Base-by-base conservation (phyloP, 2,329 filamentous ascomycete species). In the Arthroderma sp. region DNA sequence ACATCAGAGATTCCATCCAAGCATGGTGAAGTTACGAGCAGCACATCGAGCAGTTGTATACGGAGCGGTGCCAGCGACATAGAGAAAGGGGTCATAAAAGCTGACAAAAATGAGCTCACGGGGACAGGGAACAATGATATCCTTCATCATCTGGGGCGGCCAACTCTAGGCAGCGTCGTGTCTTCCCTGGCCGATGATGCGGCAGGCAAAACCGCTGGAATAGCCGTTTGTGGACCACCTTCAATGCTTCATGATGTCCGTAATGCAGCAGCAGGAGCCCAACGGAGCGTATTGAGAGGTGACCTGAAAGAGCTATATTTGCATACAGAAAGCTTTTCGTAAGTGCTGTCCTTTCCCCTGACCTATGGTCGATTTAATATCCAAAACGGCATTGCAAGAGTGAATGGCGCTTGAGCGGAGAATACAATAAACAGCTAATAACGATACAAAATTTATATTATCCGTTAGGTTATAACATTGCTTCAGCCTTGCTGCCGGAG, bases 171-270 rank as follows among this genome's bases (percentile, higher is more conserved):
- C 6, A 43, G 54, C 0, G 61, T 71, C 4, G 59, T 66, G 25
- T 19, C 57, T 28, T 43, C 60, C 35, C 59, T 54, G 28, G 28
- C 56, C 21, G 47, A 31, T 11, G 39, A 44, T 33, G 37, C 56
- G 71, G 13, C 59, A 61, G 7, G 63, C 65, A 35, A 66, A 65
- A 35, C 33, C 9, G 21, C 25, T 33, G 47, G 56, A 19, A 54
- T 57, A 13, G 49, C 35, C 54, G 71, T 72, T 15, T 78, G 76
- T 57, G 76, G 76, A 0, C 75, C 75, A 0, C 54, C 64, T 21
- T 74, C 70, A 2, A 76, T 78, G 76, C 67, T 77, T 55, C 66
- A 74, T 54, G 76, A 79, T 67, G 72, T 76, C 7, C 67, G 74
- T 1, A 74, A 77, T 64, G 75, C 74, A 6, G 75, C 76, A 19